Percentiles rank a stretch among this genome's conserved stretches.
These are phyloP conservation scores for Cryptococcus hybrid DNA, from an alignment of 1,284 basidiomycete species.

Conservation along the genomic window DNA sequence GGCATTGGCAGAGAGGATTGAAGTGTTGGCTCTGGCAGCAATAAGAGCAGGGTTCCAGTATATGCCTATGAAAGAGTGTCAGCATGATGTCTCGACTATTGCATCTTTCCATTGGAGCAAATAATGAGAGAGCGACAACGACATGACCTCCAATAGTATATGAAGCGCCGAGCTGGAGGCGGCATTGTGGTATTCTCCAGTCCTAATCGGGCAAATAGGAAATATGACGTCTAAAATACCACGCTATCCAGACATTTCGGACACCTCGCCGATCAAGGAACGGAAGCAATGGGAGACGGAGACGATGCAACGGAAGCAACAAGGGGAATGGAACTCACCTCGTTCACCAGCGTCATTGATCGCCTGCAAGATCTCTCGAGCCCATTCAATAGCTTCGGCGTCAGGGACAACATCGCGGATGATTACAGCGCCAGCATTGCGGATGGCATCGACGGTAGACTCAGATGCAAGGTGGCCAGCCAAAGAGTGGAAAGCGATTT, in stretches of 20 bases:
- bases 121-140: background rate
- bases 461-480: slow-evolving; percentile 17
- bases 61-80: slow-evolving; percentile 15
- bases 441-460: slow-evolving; percentile 19
- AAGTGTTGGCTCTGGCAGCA: slow-evolving; percentile 33
- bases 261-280: background rate
- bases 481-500: slow-evolving; percentile 35
- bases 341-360: slow-evolving; percentile 14
- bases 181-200: too few species aligned
- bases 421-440: slow-evolving; percentile 27
- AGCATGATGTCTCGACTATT: background rate
- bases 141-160: background rate
- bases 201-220: too few species aligned
- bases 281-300: slow-evolving; percentile 3
- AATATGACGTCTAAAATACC: too few species aligned
- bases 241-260: background rate
- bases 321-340: slow-evolving; percentile 15
- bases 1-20: slow-evolving; percentile 31
- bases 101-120: background rate
- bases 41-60: slow-evolving; percentile 38
- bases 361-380: slow-evolving; percentile 18
- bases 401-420: slow-evolving; percentile 43
- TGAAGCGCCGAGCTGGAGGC: too few species aligned
- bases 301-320: background rate
- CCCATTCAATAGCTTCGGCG: slow-evolving; percentile 32